Conservation (phyloP, 179 eudicot genomes). For the Carnegiea gigantea region DNA sequence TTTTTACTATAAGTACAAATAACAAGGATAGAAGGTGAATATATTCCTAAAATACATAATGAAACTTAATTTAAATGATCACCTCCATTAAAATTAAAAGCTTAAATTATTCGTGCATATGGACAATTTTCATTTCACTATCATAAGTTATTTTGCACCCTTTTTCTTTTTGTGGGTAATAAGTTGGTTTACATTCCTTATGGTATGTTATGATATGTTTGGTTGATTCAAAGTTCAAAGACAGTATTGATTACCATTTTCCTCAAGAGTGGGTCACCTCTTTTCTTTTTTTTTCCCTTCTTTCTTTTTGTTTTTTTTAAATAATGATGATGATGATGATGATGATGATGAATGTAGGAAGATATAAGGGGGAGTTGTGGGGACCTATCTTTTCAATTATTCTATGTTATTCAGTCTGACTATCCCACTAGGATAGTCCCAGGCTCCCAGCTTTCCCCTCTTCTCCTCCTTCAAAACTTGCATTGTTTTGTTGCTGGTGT, state of each 20-base stretch:
- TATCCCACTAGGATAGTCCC: constrained; percentile 18
- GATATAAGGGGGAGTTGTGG: constrained; percentile 13
- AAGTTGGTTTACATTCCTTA: not conserved
- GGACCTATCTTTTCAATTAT: constrained; percentile 33
- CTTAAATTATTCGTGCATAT: not conserved
- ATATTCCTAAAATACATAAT: too few species aligned
- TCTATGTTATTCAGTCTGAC: constrained; percentile 26
- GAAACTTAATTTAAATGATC: too few species aligned
- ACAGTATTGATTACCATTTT: constrained; percentile 26
- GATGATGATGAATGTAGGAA: constrained; percentile 16
- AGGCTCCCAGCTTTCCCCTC: not conserved
- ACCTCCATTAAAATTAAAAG: not conserved
- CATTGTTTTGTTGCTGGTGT: constrained; percentile 23
- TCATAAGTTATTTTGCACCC: not conserved
- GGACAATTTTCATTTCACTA: constrained; percentile 5
- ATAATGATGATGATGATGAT: not conserved
- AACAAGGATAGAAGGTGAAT: too few species aligned
- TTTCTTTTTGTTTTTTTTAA: not conserved
- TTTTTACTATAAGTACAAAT: too few species aligned
- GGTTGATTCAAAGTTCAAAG: constrained; percentile 33
- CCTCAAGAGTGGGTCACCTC: constrained; percentile 23
- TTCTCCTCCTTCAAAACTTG: constrained; percentile 6
- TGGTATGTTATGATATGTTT: constrained; percentile 1
- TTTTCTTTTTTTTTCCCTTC: not conserved
- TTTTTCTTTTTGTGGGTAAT: not conserved